Conservation (phyloP, 179 eudicot species). For the Silene vulgaris region DNA sequence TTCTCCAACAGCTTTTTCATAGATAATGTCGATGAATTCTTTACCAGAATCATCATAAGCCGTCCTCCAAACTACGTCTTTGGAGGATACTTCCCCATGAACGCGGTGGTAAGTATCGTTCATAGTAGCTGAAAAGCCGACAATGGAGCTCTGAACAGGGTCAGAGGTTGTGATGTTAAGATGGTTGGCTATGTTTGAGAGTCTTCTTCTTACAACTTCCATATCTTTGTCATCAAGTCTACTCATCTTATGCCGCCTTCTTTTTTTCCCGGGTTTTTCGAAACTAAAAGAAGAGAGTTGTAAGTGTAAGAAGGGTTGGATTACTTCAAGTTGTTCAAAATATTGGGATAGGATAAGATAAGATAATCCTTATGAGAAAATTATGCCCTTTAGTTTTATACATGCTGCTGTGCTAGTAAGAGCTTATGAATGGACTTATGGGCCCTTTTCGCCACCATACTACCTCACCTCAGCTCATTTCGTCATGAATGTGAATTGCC, state of each 20-base stretch:
- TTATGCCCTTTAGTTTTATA: conserved; percentile 4
- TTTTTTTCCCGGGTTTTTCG: background rate
- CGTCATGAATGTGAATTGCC: no score
- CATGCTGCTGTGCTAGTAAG: background rate
- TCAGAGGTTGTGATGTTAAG: conserved; percentile 22
- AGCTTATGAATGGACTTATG: background rate
- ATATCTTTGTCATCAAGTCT: conserved; percentile 24
- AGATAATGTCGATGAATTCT: conserved; percentile 61
- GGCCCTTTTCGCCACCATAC: background rate
- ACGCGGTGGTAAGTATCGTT: conserved; percentile 58
- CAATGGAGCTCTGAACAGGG: background rate
- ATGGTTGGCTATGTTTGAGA: conserved; percentile 54
- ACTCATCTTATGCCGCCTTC: background rate
- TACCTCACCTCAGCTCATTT: no score
- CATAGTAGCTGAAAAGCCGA: conserved; percentile 27
- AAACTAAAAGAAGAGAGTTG: background rate
- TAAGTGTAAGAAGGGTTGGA: conserved; percentile 10
- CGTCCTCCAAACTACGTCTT: conserved; percentile 47
- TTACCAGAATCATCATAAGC: conserved; percentile 52
- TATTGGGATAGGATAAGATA: conserved; percentile 24
- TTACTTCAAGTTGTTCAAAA: background rate
- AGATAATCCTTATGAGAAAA: conserved; percentile 11
- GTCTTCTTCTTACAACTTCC: conserved; percentile 36
- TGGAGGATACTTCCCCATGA: conserved; percentile 61
- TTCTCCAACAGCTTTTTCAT: conserved; percentile 80